Percentiles rank a stretch among this genome's conserved stretches.
Conservation (phyloP, 306 rosid species). For the Lathyrus sativus region DNA sequence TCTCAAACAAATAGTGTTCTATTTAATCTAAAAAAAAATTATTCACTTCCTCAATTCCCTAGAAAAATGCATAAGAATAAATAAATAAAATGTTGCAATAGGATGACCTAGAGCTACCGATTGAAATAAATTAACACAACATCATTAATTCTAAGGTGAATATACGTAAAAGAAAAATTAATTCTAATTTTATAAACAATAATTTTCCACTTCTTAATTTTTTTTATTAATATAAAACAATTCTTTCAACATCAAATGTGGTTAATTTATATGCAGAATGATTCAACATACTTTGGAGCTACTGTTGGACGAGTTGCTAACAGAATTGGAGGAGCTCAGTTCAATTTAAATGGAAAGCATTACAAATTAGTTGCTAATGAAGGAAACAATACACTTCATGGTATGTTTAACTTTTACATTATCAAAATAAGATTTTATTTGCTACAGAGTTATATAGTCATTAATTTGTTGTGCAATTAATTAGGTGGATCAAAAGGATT, state of each 20-base stretch:
- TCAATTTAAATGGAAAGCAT: constrained; percentile 59
- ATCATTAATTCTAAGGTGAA: too few species aligned
- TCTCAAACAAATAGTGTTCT: too few species aligned
- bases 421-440: background rate
- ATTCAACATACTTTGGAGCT: constrained; percentile 66
- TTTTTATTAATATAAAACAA: too few species aligned
- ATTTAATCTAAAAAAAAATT: too few species aligned
- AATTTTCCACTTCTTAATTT: too few species aligned
- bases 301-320: constrained; percentile 86
- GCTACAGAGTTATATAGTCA: background rate
- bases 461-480: background rate
- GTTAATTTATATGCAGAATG: constrained; percentile 52
- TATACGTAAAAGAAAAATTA: too few species aligned
- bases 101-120: too few species aligned
- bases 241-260: background rate
- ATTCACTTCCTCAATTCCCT: too few species aligned
- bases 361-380: constrained; percentile 73
- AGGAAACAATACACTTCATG: constrained; percentile 79
- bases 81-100: too few species aligned
- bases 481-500: constrained; percentile 80
- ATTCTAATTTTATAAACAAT: too few species aligned
- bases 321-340: constrained; percentile 82
- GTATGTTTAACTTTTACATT: constrained; percentile 37
- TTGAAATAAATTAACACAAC: too few species aligned
- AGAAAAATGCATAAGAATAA: too few species aligned